Base-by-base conservation (phyloP, 2,329 filamentous ascomycete species). In the Neofusicoccum kwambonambiense region DNA sequence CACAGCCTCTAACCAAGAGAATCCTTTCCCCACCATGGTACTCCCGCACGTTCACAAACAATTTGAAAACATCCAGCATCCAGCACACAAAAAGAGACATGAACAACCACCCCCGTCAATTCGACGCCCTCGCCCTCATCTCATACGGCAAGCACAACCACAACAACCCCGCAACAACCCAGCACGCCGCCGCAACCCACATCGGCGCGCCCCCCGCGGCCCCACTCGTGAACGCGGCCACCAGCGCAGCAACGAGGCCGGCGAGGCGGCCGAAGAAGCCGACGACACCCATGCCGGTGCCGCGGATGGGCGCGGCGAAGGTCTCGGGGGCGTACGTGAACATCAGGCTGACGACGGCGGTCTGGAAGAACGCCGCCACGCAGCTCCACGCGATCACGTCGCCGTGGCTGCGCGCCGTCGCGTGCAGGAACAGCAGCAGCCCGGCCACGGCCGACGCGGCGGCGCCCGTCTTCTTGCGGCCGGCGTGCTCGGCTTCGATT, bases 321-420 rank as follows among this genome's bases (percentile, higher is more conserved):
- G 91, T 86, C 72, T 92, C 90, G 0, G 90, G 89, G 0, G 90
- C 92, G 73, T 91, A 92, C 7, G 89, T 88, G 73, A 91, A 92
- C 1, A 93, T 78, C 1, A 91, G 88, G 64, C 89, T 89, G 76
- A 91, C 91, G 69, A 72, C 73, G 66, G 75, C 68, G 61, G 75
- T 75, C 52, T 90, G 89, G 68, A 87, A 85, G 73, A 92, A 90
- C 8, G 89, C 87, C 72, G 90, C 86, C 67, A 89, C 80, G 68
- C 86, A 91, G 0, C 84, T 87, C 73, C 90, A 90, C 52, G 83
- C 81, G 42, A 91, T 83, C 78, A 90, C 87, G 66, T 81, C 79
- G 41, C 78, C 75, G 0, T 86, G 80, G 51, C 85, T 82, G 5
- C 80, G 82, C 61, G 87, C 80, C 41, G 75, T 72, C 51, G 73